phyloP scores from a whole-genome alignment of 2,329 filamentous ascomycete species.

The Fusarium lyarnte region DNA sequence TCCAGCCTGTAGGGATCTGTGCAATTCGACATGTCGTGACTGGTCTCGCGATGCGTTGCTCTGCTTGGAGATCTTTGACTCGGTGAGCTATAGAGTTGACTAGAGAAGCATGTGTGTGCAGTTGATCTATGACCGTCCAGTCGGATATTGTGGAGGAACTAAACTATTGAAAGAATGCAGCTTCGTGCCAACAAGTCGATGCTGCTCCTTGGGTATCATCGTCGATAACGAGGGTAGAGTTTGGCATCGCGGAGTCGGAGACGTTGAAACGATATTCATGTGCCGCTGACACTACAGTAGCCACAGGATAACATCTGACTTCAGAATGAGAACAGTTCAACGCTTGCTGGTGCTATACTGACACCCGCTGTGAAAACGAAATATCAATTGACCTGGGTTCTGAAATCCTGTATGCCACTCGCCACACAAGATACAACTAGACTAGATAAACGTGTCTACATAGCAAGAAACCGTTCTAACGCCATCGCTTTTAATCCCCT shows the following conservation, averaged over 20 bases:
- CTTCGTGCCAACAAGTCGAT: background rate
- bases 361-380: background rate
- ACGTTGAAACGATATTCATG: background rate
- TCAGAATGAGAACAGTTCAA: background rate
- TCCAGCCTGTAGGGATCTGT: background rate
- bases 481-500: conserved; percentile 44
- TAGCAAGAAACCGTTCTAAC: conserved; percentile 42
- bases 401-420: conserved; percentile 12
- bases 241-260: background rate
- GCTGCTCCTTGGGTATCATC: background rate
- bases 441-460: conserved; percentile 25
- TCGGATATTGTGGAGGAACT: background rate
- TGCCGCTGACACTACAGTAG: background rate
- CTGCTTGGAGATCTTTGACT: conserved; percentile 1
- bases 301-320: background rate
- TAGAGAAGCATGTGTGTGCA: background rate
- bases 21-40: conserved; percentile 10
- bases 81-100: background rate
- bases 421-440: conserved; percentile 8
- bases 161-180: background rate
- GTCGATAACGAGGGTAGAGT: background rate
- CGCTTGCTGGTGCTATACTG: background rate
- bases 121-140: background rate
- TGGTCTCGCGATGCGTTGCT: background rate
- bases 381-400: conserved; percentile 24